Evolutionary conservation across 2,329 filamentous ascomycete genomes (phyloP), one percentile per base, ranked within the genome.

Genomic region (Aspergillus sclerotialis): DNA sequence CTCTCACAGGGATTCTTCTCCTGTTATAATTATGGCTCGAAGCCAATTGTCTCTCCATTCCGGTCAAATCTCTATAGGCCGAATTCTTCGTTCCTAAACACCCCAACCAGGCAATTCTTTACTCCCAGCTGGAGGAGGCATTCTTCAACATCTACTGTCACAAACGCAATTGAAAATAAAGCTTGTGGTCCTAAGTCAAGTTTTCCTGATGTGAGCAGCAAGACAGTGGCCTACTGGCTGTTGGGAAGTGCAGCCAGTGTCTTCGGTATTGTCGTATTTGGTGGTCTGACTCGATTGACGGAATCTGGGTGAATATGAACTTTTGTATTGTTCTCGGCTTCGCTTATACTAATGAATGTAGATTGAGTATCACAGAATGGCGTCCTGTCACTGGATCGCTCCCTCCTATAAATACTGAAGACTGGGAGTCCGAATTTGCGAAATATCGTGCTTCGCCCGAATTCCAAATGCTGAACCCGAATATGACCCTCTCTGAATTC

Each of bases 361-460:
- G 90, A 29, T 73, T 98, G 46, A 95, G 89, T 60, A 98, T 98
- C 52, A 98, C 92, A 44, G 92, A 98, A 84, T 98, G 92, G 92
- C 82, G 81, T 48, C 92, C 92, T 32, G 89, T 98, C 28, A 96
- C 92, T 7, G 92, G 92, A 48, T 89, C 88, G 11, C 68, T 93
- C 24, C 89, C 88, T 23, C 92, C 92, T 24, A 75, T 84, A 62
- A 84, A 78, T 51, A 65, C 73, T 15, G 79, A 73, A 39, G 84
- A 90, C 56, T 98, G 92, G 92, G 82, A 94, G 49, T 79, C 80
- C 45, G 92, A 96, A 55, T 98, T 96, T 66, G 70, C 80, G 36
- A 92, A 93, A 64, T 98, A 98, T 70, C 82, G 83, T 46, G 78
- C 83, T 28, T 94, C 88, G 13, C 92, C 92, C 42, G 92, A 98